Evolutionary conservation across 2,329 filamentous ascomycete genomes (phyloP), one percentile per base, ranked within the genome.

Genomic region (Basipetospora chlamydospora): DNA sequence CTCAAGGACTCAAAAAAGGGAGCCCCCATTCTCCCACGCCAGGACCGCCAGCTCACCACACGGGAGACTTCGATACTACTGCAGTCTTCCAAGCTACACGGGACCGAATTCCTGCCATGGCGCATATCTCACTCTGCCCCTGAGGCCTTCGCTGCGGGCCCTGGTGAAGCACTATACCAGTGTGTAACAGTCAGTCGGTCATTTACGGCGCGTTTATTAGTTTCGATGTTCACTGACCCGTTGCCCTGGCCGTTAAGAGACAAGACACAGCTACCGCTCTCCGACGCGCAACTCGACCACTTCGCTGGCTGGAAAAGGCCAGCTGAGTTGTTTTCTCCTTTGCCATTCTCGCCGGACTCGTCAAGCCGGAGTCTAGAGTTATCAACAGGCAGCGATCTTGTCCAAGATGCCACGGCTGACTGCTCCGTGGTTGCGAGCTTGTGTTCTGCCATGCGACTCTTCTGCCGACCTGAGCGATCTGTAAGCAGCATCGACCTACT

Each of bases 391-490:
- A 75, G 82, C 42, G 88, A 98, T 55, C 69, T 98, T 6, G 86
- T 95, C 3, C 90, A 98, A 56, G 90, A 98, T 56, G 77, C 93
- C 41, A 87, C 88, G 5, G 92, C 88, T 1, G 90, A 98, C 54
- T 98, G 90, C 52, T 96, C 90, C 2, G 88, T 98, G 3, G 88
- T 98, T 20, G 90, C 90, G 12, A 95, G 90, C 53, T 67, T 98
- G 5, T 95, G 87, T 52, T 86, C 87, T 18, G 78, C 74, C 17
- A 77, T 80, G 41, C 77, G 77, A 28, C 70, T 83, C 43, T 67
- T 77, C 7, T 69, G 77, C 42, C 76, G 76, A 13, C 80, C 79
- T 2, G 70, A 80, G 54, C 66, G 69, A 26, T 76, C 77, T 54
- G 81, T 85, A 62, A 44, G 61, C 49, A 18, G 34, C n/a, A n/a